Base-by-base conservation (phyloP, 257 asterid species). In the Lycium barbarum region DNA sequence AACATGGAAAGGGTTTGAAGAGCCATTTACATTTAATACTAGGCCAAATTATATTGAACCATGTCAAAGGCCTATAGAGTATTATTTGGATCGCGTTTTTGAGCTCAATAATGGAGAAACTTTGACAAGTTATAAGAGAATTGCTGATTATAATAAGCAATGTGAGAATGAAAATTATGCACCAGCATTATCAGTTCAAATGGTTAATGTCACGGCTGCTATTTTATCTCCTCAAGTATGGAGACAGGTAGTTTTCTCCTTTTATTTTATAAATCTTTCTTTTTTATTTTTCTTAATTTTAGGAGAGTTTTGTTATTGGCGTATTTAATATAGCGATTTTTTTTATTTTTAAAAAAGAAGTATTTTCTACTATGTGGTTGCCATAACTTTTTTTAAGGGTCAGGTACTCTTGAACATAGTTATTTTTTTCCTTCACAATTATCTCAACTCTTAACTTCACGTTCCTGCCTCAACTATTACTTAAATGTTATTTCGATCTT, bases 1-100 rank as follows among this genome's bases (percentile, higher is more conserved):
- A 35, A 90, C 97, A 17, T 94, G 97, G 98, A 90, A 91, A 0
- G 90, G 98, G 95, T 83, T 89, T 18, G 86, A 81, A 3, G 88
- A 83, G 9, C 94, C 99, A 1, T 95, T 93, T 81, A 89, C 95
- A 2, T 93, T 94, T 45, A 88, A 95, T 62, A 92, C 98, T 15
- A 86, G 95, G 72, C 10, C 36, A 58, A 63, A 89, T 86, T 90
- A 85, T 83, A 57, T 86, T 3, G 86, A 90, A 63, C 93, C 93
- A 13, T 94, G 99, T 22, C 87, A 89, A 26, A 87, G 92, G 40
- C 97, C 99, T 26, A 2, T 93, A 2, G 63, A 91, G 4, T 90
- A 83, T 84, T 93, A 85, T 36, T 86, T 90, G 10, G 89, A 92
- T 67, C 68, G 83, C 18, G 91, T 88, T 74, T 70, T 83, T 1